Evolutionary conservation across 495 filamentous ascomycete genomes (phyloP), one percentile per base, ranked within the genome.

Genomic region (Neurospora pannonica): DNA sequence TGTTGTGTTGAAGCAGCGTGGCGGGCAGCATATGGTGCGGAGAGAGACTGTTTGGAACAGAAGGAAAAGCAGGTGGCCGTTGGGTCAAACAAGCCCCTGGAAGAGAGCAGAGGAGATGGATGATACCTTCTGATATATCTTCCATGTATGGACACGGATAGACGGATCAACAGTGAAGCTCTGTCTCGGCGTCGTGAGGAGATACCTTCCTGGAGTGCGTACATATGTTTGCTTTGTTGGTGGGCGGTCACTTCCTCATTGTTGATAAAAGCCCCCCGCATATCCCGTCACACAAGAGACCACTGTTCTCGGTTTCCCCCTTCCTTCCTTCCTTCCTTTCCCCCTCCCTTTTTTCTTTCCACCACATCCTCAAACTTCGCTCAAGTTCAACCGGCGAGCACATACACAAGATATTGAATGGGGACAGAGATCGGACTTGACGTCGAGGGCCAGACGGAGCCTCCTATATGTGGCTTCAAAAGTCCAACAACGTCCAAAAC

Each of bases 401-500:
- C 46, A 60, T 28, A 60, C 48, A 60, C 21, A 15, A 31, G 54
- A 62, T 76, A 78, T 79, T 85, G 83, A 85, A 85, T 85, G 83
- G 83, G 83, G 80, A 83, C 82, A 84, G 83, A 83, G 82, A 84
- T 79, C 77, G 82, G 82, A 72, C 75, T 78, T 78, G 78, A 78
- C 78, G 83, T 84, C 83, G 83, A 85, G 83, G 83, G 80, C 80
- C 83, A 84, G 83, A 83, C 83, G 81, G 83, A 85, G 78, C 83
- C 83, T 83, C 83, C 83, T 85, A 85, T 85, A 85, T 79, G 83
- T 83, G 81, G 81, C 80, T 77, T 80, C 70, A 82, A 77, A 76
- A 71, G 80, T 81, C 79, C 82, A 75, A 73, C 72, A 78, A 71
- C 72, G 48, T 37, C 77, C 72, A 74, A 76, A 37, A 37, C 74